Evolutionary conservation across 371 early-diverging fungal species (phyloP), one percentile per base, ranked within the genome.

Genomic region (Choanephora cucurbitarum): DNA sequence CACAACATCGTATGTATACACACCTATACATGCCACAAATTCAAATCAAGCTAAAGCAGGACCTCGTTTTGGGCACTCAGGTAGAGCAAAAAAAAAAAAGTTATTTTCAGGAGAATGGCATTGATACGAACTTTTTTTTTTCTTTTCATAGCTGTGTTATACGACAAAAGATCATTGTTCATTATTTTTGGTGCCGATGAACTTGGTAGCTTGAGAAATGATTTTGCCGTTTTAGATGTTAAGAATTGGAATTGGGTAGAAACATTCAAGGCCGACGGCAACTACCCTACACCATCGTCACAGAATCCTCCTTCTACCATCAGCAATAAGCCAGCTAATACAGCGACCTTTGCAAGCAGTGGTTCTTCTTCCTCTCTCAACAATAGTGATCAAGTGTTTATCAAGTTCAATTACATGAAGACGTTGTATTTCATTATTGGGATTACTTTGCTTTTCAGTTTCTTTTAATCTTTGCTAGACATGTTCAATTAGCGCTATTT

Each of bases 41-140:
- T 3, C 41, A 23, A 19, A n/a, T n/a, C n/a, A 41, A 11, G 39
- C 10, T 37, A 54, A 55, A 13, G 55, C 57, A 17, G 50, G 58
- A 2, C 49, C 64, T 23, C 49, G 64, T 17, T 57, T 58, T 49
- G 64, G 64, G 11, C 64, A 63, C 23, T 57, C 58, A 19, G 63
- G 63, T 62, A 62, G n/a, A n/a, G n/a, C n/a, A n/a, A n/a, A n/a
- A n/a, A n/a, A n/a, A n/a, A n/a, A n/a, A n/a, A n/a, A n/a, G n/a
- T n/a, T n/a, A n/a, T n/a, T n/a, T n/a, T n/a, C n/a, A n/a, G n/a
- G n/a, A n/a, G n/a, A n/a, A n/a, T n/a, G n/a, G n/a, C n/a, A n/a
- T n/a, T n/a, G n/a, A n/a, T n/a, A n/a, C n/a, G n/a, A n/a, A 21
- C 11, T 17, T 18, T 46, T 34, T 14, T 7, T 3, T 19, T 49